Evolutionary conservation across 148 eudicot genomes (phyloP).

Genomic region (Fagopyrum homotropicum): DNA sequence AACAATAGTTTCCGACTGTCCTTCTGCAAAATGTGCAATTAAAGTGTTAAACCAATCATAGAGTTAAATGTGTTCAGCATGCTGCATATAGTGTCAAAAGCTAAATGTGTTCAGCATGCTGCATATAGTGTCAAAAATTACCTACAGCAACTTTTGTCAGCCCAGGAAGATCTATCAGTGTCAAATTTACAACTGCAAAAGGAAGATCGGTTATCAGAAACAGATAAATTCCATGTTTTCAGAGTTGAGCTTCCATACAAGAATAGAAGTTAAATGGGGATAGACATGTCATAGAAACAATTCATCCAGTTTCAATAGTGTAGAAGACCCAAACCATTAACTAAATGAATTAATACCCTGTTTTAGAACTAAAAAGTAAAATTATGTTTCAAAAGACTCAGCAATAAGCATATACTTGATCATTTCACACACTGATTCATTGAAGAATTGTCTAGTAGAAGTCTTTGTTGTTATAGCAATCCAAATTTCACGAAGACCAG

Average conservation of each 20-base stretch:
- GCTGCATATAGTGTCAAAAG: constrained; percentile 5
- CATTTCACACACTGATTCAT: not conserved
- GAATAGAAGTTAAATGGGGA: not conserved
- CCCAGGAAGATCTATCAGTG: constrained; percentile 99
- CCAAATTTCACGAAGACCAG: not conserved
- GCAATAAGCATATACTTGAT: not conserved
- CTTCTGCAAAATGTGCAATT: constrained; percentile 47
- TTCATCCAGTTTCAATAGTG: not conserved
- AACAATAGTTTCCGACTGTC: constrained; percentile 79
- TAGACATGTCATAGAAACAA: not conserved
- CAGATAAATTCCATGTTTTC: not conserved
- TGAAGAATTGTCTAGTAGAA: not conserved
- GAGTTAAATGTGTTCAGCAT: not conserved
- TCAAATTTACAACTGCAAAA: constrained; percentile 91
- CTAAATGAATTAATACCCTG: not conserved
- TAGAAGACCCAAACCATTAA: not conserved
- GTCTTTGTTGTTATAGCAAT: not conserved
- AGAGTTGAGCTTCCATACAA: constrained; percentile 3
- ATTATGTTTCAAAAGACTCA: not conserved
- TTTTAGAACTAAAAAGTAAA: not conserved
- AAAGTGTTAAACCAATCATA: not conserved
- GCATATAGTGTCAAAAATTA: constrained; percentile 29
- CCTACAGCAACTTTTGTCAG: constrained; percentile 98
- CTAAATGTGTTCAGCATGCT: not conserved
- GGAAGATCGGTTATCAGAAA: constrained; percentile 15